phyloP scores from a whole-genome alignment of 257 asterid species.

The Ehretia macrophylla region DNA sequence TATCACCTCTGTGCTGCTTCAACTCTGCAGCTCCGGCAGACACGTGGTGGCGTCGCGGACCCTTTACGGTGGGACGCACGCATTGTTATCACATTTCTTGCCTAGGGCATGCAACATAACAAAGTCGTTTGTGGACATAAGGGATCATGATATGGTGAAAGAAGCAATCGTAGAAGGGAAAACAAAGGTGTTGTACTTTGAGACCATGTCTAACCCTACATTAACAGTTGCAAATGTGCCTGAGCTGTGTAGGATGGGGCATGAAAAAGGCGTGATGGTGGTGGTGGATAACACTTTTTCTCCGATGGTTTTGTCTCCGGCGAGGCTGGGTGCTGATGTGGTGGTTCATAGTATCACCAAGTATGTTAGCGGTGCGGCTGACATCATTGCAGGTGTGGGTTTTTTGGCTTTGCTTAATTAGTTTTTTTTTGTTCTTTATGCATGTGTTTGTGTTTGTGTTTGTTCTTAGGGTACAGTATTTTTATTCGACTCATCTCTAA shows the following conservation, averaged over 20 bases:
- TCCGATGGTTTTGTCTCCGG: constrained; percentile 94
- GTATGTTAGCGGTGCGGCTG: constrained; percentile 93
- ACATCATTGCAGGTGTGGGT: constrained; percentile 74
- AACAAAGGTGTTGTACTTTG: constrained; percentile 78
- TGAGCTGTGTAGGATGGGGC: constrained; percentile 72
- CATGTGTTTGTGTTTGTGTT: background rate
- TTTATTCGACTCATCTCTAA: too few relatives aligned
- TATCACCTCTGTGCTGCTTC: constrained; percentile 73
- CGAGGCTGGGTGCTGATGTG: constrained; percentile 82
- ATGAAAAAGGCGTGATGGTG: constrained; percentile 71
- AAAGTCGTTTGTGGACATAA: constrained; percentile 77
- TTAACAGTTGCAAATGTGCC: constrained; percentile 83
- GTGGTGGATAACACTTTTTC: constrained; percentile 91
- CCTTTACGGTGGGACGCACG: constrained; percentile 92
- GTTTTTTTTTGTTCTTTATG: background rate
- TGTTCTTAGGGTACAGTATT: background rate
- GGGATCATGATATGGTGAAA: constrained; percentile 50
- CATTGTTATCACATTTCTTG: constrained; percentile 69
- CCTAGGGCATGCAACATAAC: constrained; percentile 82
- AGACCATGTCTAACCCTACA: constrained; percentile 75
- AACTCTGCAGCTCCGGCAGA: constrained; percentile 85
- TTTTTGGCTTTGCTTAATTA: background rate
- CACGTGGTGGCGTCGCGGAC: constrained; percentile 82
- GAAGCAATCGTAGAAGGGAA: constrained; percentile 58
- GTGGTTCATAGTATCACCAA: constrained; percentile 90